Base-by-base conservation (phyloP, 2,329 filamentous ascomycete species). In the Pestalotiopsis fici region DNA sequence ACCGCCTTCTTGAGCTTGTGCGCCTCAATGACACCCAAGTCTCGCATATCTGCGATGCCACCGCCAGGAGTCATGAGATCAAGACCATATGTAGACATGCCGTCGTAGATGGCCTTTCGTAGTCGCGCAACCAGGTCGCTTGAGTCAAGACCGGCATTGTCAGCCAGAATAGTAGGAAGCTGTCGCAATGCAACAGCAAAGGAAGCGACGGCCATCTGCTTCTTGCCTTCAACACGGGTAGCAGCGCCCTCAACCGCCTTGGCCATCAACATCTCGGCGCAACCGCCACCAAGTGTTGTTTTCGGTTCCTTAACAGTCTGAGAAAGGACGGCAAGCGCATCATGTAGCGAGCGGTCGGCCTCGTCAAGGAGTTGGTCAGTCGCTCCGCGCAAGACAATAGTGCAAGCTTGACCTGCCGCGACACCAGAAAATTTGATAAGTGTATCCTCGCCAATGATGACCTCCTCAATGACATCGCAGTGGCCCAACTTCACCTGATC, bases 1-100 rank as follows among this genome's bases (percentile, higher is more conserved):
- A 99, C 96, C n/a, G 96, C 96, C 79, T 90, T 92, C 89, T 99
- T 99, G 79, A 99, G 84, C 87, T 99, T 99, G 87, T 98, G 98
- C 81, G 94, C 97, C 84, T 99, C 96, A 73, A 99, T 92, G 31
- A 99, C 95, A 57, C 96, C 96, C 60, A 97, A 79, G 75, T 99
- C 94, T 65, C 95, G 89, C 96, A 99, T 99, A 77, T 99, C 96
- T 13, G 93, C 88, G 76, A 99, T 94, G 57, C 94, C 95, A 68
- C 96, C 96, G 54, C 96, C 95, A 2, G 95, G 95, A 1, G 91
- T 94, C 82, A 92, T 86, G 70, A 99, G 84, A 77, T 99, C 96
- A 70, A 99, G 84, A 23, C 96, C 96, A 65, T 95, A 97, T 69
- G 91, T 97, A 63, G 91, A 94, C 88, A 97, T 90, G 71, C 96